Percentiles rank a stretch among this genome's conserved stretches.
Conservation (phyloP, 2,329 filamentous ascomycete genomes). For the Geosmithia putterillii region DNA sequence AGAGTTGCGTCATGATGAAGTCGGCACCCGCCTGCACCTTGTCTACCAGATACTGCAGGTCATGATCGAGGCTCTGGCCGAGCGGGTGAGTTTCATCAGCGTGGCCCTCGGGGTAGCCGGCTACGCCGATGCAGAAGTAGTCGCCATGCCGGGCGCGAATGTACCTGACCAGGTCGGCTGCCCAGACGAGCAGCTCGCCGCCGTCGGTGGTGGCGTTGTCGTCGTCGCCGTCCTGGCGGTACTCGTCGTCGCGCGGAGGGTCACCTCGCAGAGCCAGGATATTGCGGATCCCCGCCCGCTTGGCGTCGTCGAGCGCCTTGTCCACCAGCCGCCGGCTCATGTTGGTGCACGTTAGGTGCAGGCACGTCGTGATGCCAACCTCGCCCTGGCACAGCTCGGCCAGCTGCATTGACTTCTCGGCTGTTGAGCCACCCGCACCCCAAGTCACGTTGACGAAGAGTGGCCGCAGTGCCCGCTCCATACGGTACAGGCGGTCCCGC, state of each 20-base stretch:
- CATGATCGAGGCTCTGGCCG: constrained; percentile 58
- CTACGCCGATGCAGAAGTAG: constrained; percentile 93
- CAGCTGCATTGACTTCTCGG: constrained; percentile 81
- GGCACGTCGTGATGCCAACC: constrained; percentile 81
- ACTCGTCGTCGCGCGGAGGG: constrained; percentile 80
- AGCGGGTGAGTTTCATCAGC: constrained; percentile 77
- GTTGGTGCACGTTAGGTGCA: constrained; percentile 96
- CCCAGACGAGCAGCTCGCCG: constrained; percentile 76
- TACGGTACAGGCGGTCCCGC: constrained; percentile 82
- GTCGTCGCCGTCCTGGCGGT: constrained; percentile 48
- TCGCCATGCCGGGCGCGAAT: constrained; percentile 78
- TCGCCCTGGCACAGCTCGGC: constrained; percentile 92
- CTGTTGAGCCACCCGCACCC: constrained; percentile 90
- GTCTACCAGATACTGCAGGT: constrained; percentile 79
- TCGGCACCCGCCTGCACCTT: constrained; percentile 88
- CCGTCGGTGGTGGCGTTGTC: constrained; percentile 48
- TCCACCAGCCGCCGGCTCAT: constrained; percentile 84
- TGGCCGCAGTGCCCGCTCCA: constrained; percentile 82
- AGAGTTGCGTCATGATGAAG: constrained; percentile 97
- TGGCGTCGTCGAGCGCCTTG: constrained; percentile 80
- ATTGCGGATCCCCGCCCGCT: constrained; percentile 81
- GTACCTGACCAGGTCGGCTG: constrained; percentile 78
- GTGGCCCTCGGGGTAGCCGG: constrained; percentile 91
- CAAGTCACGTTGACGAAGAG: constrained; percentile 96
- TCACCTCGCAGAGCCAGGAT: constrained; percentile 88